Base-by-base conservation (phyloP, 169 alveolate species). In the Pseudocohnilembus persalinus region DNA sequence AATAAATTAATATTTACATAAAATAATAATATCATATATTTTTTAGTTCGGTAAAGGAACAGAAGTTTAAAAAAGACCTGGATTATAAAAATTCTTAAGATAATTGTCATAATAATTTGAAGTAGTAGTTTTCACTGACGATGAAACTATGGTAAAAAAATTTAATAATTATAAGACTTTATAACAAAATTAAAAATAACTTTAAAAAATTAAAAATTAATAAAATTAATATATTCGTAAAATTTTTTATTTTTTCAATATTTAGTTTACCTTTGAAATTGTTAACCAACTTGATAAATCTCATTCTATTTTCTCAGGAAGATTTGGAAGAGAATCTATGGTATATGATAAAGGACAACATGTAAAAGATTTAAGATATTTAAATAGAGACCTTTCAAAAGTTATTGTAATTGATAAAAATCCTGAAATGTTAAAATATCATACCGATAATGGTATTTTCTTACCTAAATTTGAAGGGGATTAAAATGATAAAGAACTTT, bases 291-390 rank as follows among this genome's bases (percentile, higher is more conserved):
- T 93, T 6, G 96, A 93, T 81, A 95, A 95, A 0, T 82, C 84
- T 24, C 80, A 84, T 65, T 33, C 78, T 75, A 89, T 89, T 49
- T 88, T 93, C 74, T 68, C 79, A 20, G 94, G 89, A 28, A 73
- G 93, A 27, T 83, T 94, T 31, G 97, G 97, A 20, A 91, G 91
- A 81, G 97, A 94, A 83, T 91, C 94, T 1, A 82, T 93, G 31
- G 78, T 90, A 24, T 89, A 87, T 31, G 88, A 92, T 65, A 87
- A 91, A 74, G 95, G 96, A 64, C 81, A 87, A 63, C 88, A 91
- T 77, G 84, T 90, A 27, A 92, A 91, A 88, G 97, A 94, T 83
- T 82, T 94, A 33, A 88, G 88, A 25, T 94, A 92, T 81, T 73
- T 94, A 73, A 94, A 94, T 90, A 85, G 97, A 86, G 92, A 88